Evolutionary conservation across 768 basidiomycete species (phyloP), one percentile per base, ranked within the genome.

Genomic region (Lactifluus subvellereus): DNA sequence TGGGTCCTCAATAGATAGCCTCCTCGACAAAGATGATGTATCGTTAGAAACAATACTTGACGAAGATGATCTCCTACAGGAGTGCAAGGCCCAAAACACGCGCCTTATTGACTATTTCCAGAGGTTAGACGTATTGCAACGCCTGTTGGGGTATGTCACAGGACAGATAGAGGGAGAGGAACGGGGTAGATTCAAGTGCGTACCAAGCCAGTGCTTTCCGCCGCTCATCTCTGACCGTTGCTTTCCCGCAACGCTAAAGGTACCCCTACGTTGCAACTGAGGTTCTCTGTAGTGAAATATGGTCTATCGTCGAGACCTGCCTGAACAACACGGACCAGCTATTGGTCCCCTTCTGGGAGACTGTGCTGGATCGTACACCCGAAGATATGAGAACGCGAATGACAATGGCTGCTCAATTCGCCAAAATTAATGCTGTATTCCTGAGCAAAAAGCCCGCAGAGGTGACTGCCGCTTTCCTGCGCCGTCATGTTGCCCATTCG

Each of bases 211-310:
- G 43, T 42, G 16, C 35, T 40, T 27, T 62, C 13, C 48, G 22
- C 50, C 27, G 56, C 57, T 67, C 59, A 71, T 10, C 60, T 66
- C 60, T 67, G 63, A 58, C 57, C 57, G 2, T 45, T 45, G 50
- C 32, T 35, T 56, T 45, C 16, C 48, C 27, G n/a, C 27, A 20
- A n/a, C 56, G 20, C 18, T n/a, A 20, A 51, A 97, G 95, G 74
- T 98, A 93, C 74, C 93, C 95, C 1, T 89, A 91, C 70, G 85
- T 94, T 22, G 89, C 93, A 16, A 94, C 95, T 32, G 96, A 98
- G 73, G 93, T 98, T 27, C 82, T 98, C 38, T 95, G 94, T 76
- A 90, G 91, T 74, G 94, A 96, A 69, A 88, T 96, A 75, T 97
- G 94, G 88, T 90, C 89, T 22, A 91, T 98, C 70, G 86, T 94